Evolutionary conservation across 108 stramenopile genomes (phyloP).

Genomic region (Schizochytrium sp.): DNA sequence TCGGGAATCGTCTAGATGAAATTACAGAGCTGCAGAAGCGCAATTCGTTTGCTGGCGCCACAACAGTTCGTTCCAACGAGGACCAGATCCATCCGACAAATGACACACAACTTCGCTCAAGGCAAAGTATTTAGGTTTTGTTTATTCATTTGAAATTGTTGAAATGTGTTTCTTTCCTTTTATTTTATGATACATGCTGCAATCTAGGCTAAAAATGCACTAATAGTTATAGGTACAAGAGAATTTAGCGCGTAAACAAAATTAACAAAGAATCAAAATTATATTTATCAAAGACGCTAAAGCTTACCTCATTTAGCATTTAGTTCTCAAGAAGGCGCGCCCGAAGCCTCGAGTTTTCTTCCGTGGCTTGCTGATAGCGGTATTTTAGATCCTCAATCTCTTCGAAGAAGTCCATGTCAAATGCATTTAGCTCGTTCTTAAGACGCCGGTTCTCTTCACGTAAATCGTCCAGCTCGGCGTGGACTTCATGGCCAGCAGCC

Average conservation of each 20-base stretch:
- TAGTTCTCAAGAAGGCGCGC: not conserved
- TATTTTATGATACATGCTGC: too few species aligned
- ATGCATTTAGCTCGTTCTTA: constrained; percentile 72
- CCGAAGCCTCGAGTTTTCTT: constrained; percentile 51
- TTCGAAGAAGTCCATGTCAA: constrained; percentile 81
- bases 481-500: constrained; percentile 41
- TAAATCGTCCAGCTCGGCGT: constrained; percentile 42
- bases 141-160: too few species aligned
- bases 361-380: constrained; percentile 73
- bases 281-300: not conserved
- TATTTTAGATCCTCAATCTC: constrained; percentile 81
- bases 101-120: not conserved
- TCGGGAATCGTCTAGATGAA: not conserved
- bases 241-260: not conserved
- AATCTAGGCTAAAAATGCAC: not conserved
- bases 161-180: too few species aligned
- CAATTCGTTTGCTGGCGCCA: too few species aligned
- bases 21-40: not conserved
- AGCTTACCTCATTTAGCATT: not conserved
- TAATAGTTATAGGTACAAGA: not conserved
- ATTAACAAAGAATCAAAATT: too few species aligned
- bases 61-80: not conserved
- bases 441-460: constrained; percentile 71
- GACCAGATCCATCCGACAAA: not conserved
- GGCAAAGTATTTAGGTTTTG: not conserved